Percentiles rank a stretch among this genome's conserved stretches.
Evolutionary conservation across 2,329 filamentous ascomycete species (phyloP).

Genomic region (Dothiorella sarmentorum): DNA sequence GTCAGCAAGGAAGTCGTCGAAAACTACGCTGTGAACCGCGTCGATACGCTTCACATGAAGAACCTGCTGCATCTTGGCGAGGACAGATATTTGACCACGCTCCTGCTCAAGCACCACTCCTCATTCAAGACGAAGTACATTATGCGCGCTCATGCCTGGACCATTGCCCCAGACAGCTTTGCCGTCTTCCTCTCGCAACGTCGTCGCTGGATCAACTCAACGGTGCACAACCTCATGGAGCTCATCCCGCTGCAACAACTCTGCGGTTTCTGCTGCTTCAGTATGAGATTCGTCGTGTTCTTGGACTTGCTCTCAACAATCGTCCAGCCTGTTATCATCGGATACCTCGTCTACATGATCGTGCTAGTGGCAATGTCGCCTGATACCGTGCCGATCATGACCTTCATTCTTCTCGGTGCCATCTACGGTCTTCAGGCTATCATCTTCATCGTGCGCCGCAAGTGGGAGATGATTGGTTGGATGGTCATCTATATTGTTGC

Average conservation of each 20-base stretch:
- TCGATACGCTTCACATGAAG: conserved; percentile 98
- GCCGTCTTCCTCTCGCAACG: conserved; percentile 93
- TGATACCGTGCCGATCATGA: conserved; percentile 70
- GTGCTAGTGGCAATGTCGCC: conserved; percentile 45
- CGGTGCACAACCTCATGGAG: conserved; percentile 94
- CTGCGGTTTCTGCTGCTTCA: conserved; percentile 99
- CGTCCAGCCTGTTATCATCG: conserved; percentile 85
- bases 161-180: conserved; percentile 93
- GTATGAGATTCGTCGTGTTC: conserved; percentile 97
- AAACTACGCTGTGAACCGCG: conserved; percentile 84
- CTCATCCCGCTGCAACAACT: conserved; percentile 90
- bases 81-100: conserved; percentile 93
- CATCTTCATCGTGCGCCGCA: conserved; percentile 92
- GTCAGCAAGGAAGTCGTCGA: conserved; percentile 90
- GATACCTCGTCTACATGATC: conserved; percentile 87
- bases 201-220: conserved; percentile 99
- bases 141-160: conserved; percentile 89
- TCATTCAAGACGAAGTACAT: conserved; percentile 99
- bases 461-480: conserved; percentile 99
- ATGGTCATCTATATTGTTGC: conserved; percentile 99
- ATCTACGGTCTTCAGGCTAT: conserved; percentile 96
- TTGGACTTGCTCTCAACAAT: conserved; percentile 88
- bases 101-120: conserved; percentile 86
- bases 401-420: conserved; percentile 87
- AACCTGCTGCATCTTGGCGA: conserved; percentile 95